These are phyloP conservation scores for Hyphodiscus hymeniophilus DNA, from an alignment of 495 filamentous ascomycete species.

Conservation along the genomic window DNA sequence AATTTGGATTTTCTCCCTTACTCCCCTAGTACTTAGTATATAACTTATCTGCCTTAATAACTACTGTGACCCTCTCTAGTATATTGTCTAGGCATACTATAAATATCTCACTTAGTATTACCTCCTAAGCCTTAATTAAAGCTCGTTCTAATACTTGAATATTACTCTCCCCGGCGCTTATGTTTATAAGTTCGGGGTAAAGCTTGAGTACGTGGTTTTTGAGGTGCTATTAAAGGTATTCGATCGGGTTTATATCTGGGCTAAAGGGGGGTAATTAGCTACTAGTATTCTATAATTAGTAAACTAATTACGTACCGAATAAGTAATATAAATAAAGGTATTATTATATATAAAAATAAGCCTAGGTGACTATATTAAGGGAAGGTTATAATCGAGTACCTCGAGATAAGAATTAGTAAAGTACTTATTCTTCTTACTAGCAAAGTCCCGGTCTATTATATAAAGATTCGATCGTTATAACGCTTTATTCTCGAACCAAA, in stretches of 20 bases:
- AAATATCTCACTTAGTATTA: slow-evolving; percentile 9
- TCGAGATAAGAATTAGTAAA: slow-evolving; percentile 5
- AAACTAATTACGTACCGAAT: slow-evolving; percentile 10
- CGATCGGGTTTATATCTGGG: slow-evolving; percentile 21
- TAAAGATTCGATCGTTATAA: slow-evolving; percentile 2
- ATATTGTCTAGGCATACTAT: slow-evolving; percentile 16
- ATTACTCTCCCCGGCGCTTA: slow-evolving; percentile 10
- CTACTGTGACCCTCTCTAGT: slow-evolving; percentile 1
- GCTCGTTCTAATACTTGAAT: slow-evolving; percentile 10
- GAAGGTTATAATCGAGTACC: slow-evolving; percentile 7
- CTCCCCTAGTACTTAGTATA: slow-evolving; percentile 22
- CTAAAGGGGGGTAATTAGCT: slow-evolving; percentile 15
- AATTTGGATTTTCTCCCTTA: not conserved
- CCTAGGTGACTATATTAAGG: not conserved
- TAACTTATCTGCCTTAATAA: slow-evolving; percentile 12
- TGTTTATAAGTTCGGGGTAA: slow-evolving; percentile 13
- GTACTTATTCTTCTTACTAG: slow-evolving; percentile 18
- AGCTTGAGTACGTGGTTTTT: slow-evolving; percentile 14
- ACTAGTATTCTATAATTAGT: slow-evolving; percentile 8
- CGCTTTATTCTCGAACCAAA: slow-evolving; percentile 6
- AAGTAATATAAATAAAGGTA: slow-evolving; percentile 7
- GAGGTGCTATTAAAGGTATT: slow-evolving; percentile 16
- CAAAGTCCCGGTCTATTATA: slow-evolving; percentile 15
- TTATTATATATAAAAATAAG: slow-evolving; percentile 15
- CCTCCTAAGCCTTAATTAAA: slow-evolving; percentile 12